These are phyloP conservation scores for Fraxinus pennsylvanica DNA, from an alignment of 257 asterid genomes.

Conservation along the genomic window DNA sequence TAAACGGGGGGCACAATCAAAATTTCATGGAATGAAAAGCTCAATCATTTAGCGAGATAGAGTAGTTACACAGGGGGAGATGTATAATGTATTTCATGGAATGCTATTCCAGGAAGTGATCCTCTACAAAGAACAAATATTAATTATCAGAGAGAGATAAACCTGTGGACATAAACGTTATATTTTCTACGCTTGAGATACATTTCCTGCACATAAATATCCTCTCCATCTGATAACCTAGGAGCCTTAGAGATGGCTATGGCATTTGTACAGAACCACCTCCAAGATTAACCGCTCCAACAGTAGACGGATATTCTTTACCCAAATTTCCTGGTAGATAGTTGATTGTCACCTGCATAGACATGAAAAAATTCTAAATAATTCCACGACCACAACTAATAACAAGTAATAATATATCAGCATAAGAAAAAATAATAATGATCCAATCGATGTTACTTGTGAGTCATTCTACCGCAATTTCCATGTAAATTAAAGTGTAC, in stretches of 20 bases:
- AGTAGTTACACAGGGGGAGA: background rate
- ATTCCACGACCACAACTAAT: slow-evolving; percentile 14
- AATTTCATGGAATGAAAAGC: too few relatives aligned
- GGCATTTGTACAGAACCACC: slow-evolving; percentile 50
- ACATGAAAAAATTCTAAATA: background rate
- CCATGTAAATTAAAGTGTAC: background rate
- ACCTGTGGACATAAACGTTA: slow-evolving; percentile 79
- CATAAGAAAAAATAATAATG: background rate
- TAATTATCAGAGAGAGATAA: background rate
- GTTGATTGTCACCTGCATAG: too few relatives aligned
- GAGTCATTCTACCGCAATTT: background rate
- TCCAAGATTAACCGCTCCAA: too few relatives aligned
- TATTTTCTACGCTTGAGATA: slow-evolving; percentile 57
- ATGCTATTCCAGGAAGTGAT: background rate
- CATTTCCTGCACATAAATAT: slow-evolving; percentile 19
- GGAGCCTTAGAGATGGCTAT: slow-evolving; percentile 77
- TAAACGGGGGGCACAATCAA: too few relatives aligned
- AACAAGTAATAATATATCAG: background rate
- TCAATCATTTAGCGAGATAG: slow-evolving; percentile 7
- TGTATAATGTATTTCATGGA: background rate
- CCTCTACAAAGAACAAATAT: slow-evolving; percentile 9
- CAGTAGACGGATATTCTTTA: too few relatives aligned
- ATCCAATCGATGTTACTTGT: background rate
- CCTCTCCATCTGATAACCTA: slow-evolving; percentile 43
- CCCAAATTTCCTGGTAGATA: too few relatives aligned